These are phyloP conservation scores for Xylaria sp. DNA, from an alignment of 2,329 filamentous ascomycete genomes.

Conservation along the genomic window DNA sequence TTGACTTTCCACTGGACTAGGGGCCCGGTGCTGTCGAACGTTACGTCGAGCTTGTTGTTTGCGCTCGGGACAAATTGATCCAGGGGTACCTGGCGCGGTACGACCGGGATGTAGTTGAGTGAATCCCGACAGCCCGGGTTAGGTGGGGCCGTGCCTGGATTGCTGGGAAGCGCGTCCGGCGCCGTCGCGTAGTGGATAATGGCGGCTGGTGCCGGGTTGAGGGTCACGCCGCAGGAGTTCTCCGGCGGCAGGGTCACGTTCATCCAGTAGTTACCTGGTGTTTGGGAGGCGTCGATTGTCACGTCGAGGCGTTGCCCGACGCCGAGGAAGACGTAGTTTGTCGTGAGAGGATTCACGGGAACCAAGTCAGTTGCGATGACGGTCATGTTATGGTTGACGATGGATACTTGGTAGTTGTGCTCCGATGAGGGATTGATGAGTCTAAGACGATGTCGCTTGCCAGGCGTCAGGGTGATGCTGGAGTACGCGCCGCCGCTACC, in stretches of 20 bases:
- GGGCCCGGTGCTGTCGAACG: neutral
- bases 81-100: conserved; percentile 17
- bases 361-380: conserved; percentile 52
- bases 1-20: conserved; percentile 23
- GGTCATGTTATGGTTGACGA: conserved; percentile 47
- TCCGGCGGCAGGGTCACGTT: conserved; percentile 23
- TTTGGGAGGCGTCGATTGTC: conserved; percentile 38
- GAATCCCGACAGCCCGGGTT: conserved; percentile 18
- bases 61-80: conserved; percentile 11
- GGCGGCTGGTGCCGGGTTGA: conserved; percentile 20
- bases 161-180: conserved; percentile 15
- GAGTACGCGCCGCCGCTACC: conserved; percentile 31
- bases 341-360: conserved; percentile 45
- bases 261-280: conserved; percentile 30
- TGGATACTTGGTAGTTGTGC: conserved; percentile 46
- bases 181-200: conserved; percentile 22
- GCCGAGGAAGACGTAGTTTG: conserved; percentile 45
- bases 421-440: conserved; percentile 47
- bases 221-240: conserved; percentile 18
- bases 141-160: conserved; percentile 12
- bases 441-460: conserved; percentile 44
- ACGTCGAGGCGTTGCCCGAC: conserved; percentile 44
- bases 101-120: conserved; percentile 20
- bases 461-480: conserved; percentile 32
- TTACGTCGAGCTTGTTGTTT: conserved; percentile 18